Evolutionary conservation across 768 basidiomycete species (phyloP).

Genomic region (Phlebiopsis flavidoalba): DNA sequence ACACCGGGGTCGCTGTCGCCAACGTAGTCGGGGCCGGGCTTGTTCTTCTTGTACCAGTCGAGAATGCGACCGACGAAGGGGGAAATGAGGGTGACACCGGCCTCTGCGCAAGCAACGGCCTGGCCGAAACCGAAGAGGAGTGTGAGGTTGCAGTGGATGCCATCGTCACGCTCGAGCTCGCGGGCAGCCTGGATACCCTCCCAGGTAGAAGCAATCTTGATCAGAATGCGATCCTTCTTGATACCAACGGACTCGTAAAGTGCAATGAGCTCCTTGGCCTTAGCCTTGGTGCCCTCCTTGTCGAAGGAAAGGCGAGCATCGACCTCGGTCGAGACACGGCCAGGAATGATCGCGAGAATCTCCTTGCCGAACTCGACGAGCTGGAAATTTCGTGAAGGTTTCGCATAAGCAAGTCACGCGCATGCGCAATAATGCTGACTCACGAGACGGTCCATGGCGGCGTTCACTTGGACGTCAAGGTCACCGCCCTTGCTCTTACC

Average conservation of each 20-base stretch:
- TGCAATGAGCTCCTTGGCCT: slow-evolving; percentile 87
- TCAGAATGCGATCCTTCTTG: slow-evolving; percentile 89
- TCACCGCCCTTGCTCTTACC: slow-evolving; percentile 80
- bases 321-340: slow-evolving; percentile 98
- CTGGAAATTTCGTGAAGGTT: slow-evolving; percentile 34
- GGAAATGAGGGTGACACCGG: slow-evolving; percentile 96
- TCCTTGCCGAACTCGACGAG: slow-evolving; percentile 97
- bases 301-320: slow-evolving; percentile 97
- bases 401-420: neutral
- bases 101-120: slow-evolving; percentile 98
- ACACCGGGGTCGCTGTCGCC: slow-evolving; percentile 96
- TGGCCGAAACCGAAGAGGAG: slow-evolving; percentile 98
- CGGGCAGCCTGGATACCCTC: slow-evolving; percentile 99
- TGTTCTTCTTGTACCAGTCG: slow-evolving; percentile 96
- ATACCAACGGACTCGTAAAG: slow-evolving; percentile 95
- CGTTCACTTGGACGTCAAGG: slow-evolving; percentile 68
- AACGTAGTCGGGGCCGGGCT: slow-evolving; percentile 77
- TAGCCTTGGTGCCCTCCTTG: slow-evolving; percentile 86
- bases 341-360: slow-evolving; percentile 93
- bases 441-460: slow-evolving; percentile 87
- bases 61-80: slow-evolving; percentile 99
- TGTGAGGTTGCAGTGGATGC: slow-evolving; percentile 98
- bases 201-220: slow-evolving; percentile 99
- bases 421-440: slow-evolving; percentile 21
- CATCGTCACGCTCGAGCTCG: slow-evolving; percentile 87